Evolutionary conservation across 139 green algal genomes (phyloP), one percentile per base, ranked within the genome.

Genomic region (Micractinium sp.): DNA sequence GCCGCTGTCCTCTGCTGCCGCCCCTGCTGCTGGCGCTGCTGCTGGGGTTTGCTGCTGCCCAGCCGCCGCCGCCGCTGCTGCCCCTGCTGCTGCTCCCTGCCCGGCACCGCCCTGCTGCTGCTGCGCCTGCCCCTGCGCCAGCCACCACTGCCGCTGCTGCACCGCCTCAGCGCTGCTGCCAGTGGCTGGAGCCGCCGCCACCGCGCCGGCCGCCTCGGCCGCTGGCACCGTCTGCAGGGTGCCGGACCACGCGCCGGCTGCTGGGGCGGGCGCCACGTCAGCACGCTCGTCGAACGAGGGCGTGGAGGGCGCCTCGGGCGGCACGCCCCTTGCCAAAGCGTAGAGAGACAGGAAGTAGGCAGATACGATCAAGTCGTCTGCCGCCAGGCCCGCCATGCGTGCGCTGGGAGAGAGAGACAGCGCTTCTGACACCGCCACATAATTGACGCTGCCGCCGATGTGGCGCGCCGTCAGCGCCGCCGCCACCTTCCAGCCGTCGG

Each of bases 391-490:
- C 0, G 97, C 96, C 77, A 89, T 85, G 79, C 92, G 87, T 31
- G 93, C 91, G 22, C 88, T 94, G 20, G 95, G 90, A 2, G 85
- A 84, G 14, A 98, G 89, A 33, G 41, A 35, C 35, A 97, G 90
- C 5, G 93, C 81, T n/a, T 97, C 94, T 9, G 91, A 89, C 9
- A 97, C 94, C 35, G 93, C 95, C 88, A 99, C 96, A 90, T 98
- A 99, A 94, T 99, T 99, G 41, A 99, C 95, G 0, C 95, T 95
- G 7, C 95, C 95, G 33, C 96, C 97, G 67, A 99, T 99, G 94
- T 99, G 97, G 18, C 97, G 90, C 12, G 96, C 96, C 36, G 93
- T 95, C 35, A 99, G 92, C 14, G 97, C 96, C 0, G 93, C 90
- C 5, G 96, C 97, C 15, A 99, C 92, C 90, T 96, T 96, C 95